A percentile compares a stretch with the other conserved stretches of the same genome.
Conservation (phyloP, 2,329 filamentous ascomycete species). For the Ambrosiella beaveri region DNA sequence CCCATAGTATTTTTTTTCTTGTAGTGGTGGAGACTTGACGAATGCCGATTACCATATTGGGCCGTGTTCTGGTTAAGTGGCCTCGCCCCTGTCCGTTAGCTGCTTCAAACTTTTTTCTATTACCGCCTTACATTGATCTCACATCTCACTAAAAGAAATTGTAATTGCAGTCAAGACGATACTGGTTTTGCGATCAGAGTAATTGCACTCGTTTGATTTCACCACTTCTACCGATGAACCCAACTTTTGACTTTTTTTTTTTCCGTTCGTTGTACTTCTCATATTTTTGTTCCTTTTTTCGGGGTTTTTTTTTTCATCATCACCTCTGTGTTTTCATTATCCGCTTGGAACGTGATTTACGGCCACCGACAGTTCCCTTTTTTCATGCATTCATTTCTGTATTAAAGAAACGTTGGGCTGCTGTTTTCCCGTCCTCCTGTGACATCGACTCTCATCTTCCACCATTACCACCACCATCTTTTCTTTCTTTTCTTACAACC, state of each 20-base stretch:
- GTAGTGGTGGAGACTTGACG: no score
- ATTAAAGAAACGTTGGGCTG: not conserved
- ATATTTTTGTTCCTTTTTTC: not conserved
- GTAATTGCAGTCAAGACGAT: no score
- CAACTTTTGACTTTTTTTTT: no score
- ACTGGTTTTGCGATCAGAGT: no score
- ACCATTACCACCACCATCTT: not conserved
- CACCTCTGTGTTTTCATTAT: not conserved
- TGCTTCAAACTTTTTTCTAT: not conserved
- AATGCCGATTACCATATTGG: no score
- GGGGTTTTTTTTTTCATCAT: not conserved
- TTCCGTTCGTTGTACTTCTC: no score
- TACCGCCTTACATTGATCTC: not conserved
- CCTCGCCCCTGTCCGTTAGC: not conserved
- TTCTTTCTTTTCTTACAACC: not conserved
- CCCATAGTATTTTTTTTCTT: no score
- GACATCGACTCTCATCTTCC: not conserved
- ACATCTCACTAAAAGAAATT: no score
- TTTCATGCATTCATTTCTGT: not conserved
- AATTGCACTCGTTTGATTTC: no score
- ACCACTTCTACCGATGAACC: no score
- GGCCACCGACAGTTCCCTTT: not conserved
- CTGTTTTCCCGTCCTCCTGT: not conserved
- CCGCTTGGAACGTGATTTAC: not conserved
- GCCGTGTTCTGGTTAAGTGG: not conserved